Evolutionary conservation across 2,329 filamentous ascomycete species (phyloP), one percentile per base, ranked within the genome.

Genomic region (Fusarium anthophilum): DNA sequence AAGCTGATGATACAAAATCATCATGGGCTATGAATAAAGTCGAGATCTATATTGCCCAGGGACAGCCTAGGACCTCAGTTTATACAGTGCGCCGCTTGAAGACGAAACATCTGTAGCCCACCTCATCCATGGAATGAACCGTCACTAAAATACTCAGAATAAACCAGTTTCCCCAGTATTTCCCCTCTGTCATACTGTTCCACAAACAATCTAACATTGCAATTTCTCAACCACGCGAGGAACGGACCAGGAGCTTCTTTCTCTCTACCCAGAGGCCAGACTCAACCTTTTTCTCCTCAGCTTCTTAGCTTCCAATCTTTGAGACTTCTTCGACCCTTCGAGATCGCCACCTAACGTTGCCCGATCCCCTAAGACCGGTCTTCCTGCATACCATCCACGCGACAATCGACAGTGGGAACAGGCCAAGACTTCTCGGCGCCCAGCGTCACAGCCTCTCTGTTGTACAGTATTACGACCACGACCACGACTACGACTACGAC

Each of bases 391-490:
- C 56, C 63, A 61, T 51, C 53, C 53, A 70, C 60, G 48, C 71
- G 39, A 69, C 37, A 59, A 69, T 69, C 71, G 63, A 74, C 61
- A 22, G 53, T 41, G 47, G 51, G 48, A 66, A 47, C 44, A 70
- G 41, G 70, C 70, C 66, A 73, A 70, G 70, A 60, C 43, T 68
- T 71, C 50, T 63, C 37, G 66, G 72, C 66, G 58, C 71, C 63
- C 70, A 73, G 68, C 39, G 44, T 67, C 66, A 73, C 66, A 69
- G 69, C 55, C 65, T 63, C 65, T 66, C 38, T 64, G 24, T 37
- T 41, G 30, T 62, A 32, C 48, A 51, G 28, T 51, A 62, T 37
- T 28, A 54, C 60, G 32, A 35, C 32, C 6, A 35, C 32, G 18
- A 20, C 30, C 8, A n/a, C 43, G 20, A 30, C 30, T 4, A 30